A percentile compares a stretch with the other conserved stretches of the same genome.
Conservation (phyloP, 495 filamentous ascomycete genomes). For the Neurospora sublineolata region DNA sequence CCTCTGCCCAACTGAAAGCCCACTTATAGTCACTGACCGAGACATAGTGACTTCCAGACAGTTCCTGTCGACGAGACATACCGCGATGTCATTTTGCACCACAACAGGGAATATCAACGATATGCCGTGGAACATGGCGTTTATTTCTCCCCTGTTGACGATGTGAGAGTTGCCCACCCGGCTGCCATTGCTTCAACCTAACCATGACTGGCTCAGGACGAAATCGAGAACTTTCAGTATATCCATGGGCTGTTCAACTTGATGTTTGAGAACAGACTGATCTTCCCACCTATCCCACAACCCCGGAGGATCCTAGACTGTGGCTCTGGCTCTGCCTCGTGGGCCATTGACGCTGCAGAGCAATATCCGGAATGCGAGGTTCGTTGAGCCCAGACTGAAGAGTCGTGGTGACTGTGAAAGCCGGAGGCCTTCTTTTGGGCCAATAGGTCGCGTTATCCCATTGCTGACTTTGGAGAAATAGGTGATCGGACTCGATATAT, state of each 20-base stretch:
- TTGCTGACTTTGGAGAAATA: conserved; percentile 18
- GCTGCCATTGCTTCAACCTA: conserved; percentile 10
- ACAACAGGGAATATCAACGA: conserved; percentile 61
- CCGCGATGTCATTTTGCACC: conserved; percentile 50
- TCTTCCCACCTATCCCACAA: conserved; percentile 62
- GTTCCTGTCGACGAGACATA: conserved; percentile 47
- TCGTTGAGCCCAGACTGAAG: conserved; percentile 16
- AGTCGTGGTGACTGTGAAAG: neutral
- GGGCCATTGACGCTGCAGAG: conserved; percentile 40
- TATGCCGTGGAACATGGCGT: conserved; percentile 60
- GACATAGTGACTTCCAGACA: conserved; percentile 24
- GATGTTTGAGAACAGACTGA: conserved; percentile 63
- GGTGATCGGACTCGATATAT: conserved; percentile 76
- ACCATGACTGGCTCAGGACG: conserved; percentile 46
- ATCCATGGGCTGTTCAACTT: conserved; percentile 60
- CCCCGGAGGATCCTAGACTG: conserved; percentile 65
- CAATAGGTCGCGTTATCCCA: neutral
- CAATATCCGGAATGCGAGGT: conserved; percentile 66
- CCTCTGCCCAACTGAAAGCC: neutral
- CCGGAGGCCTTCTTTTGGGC: neutral
- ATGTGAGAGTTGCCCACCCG: conserved; percentile 42
- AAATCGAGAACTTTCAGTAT: conserved; percentile 61
- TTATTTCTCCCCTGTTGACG: conserved; percentile 76
- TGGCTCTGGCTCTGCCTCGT: conserved; percentile 54
- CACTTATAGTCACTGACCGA: conserved; percentile 10